Percentiles rank a stretch among this genome's conserved stretches.
phyloP scores from a whole-genome alignment of 352 stramenopile genomes.

The Phytophthora pinifolia region DNA sequence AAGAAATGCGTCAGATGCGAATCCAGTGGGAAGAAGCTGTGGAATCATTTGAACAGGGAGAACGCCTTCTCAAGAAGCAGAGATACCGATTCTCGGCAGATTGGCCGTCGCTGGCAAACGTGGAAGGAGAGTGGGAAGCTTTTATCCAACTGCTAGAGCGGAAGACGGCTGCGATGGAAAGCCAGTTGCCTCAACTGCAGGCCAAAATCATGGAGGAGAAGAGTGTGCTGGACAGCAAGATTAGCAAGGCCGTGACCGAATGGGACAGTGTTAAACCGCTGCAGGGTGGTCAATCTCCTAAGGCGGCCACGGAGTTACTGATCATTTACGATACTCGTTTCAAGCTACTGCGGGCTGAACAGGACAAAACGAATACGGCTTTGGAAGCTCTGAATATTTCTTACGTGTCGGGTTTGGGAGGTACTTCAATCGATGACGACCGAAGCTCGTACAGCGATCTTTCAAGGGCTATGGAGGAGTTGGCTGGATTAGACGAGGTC shows the following conservation, averaged over 20 bases:
- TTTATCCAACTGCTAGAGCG: conserved; percentile 90
- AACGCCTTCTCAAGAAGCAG: conserved; percentile 96
- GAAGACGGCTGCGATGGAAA: conserved; percentile 94
- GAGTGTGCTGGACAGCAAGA: conserved; percentile 83
- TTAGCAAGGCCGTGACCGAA: conserved; percentile 68
- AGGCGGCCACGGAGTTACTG: conserved; percentile 77
- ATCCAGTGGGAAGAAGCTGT: conserved; percentile 75
- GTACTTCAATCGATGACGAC: conserved; percentile 69
- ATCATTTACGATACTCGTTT: conserved; percentile 86
- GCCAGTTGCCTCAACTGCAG: conserved; percentile 96
- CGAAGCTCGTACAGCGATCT: conserved; percentile 73
- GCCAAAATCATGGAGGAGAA: conserved; percentile 97
- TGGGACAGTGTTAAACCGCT: conserved; percentile 85
- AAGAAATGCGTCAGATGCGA: conserved; percentile 83
- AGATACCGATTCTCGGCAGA: conserved; percentile 94
- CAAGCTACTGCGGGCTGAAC: conserved; percentile 87
- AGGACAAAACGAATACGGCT: conserved; percentile 94
- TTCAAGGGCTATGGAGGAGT: conserved; percentile 87
- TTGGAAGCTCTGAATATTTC: conserved; percentile 95
- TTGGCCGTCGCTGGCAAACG: conserved; percentile 96
- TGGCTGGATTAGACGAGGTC: conserved; percentile 97
- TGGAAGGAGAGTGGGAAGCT: conserved; percentile 96
- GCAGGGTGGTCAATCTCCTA: conserved; percentile 68
- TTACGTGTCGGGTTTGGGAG: conserved; percentile 44
- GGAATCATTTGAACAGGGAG: conserved; percentile 92